Conservation (phyloP, 1,284 basidiomycete species). For the Entoloma clypeatum region DNA sequence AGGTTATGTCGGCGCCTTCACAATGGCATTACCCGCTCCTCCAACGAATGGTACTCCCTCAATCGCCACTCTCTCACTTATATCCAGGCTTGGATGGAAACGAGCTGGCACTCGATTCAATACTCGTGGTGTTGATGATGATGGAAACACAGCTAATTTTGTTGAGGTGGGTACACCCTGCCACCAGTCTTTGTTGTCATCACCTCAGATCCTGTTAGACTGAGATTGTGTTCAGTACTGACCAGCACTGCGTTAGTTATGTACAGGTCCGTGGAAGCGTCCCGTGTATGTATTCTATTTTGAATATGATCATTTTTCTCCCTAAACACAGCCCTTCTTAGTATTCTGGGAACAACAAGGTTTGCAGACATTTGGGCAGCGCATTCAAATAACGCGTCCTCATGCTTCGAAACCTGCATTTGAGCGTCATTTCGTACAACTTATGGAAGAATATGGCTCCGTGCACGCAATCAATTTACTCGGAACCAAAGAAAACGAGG, state of each 20-base stretch:
- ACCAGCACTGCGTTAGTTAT: slow-evolving; percentile 84
- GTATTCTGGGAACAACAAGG: slow-evolving; percentile 99
- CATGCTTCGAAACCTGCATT: slow-evolving; percentile 95
- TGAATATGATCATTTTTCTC: slow-evolving; percentile 15
- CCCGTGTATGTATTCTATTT: slow-evolving; percentile 60
- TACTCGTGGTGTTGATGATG: slow-evolving; percentile 96
- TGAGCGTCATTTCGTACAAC: slow-evolving; percentile 86
- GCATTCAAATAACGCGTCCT: slow-evolving; percentile 92
- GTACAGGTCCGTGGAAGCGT: slow-evolving; percentile 93
- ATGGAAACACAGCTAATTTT: slow-evolving; percentile 96
- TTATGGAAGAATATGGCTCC: slow-evolving; percentile 79
- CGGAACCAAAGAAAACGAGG: slow-evolving; percentile 89
- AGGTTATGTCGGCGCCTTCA: slow-evolving; percentile 80
- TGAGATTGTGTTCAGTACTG: slow-evolving; percentile 85
- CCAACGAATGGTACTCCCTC: slow-evolving; percentile 65
- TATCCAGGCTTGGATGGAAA: slow-evolving; percentile 90
- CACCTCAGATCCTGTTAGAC: slow-evolving; percentile 51
- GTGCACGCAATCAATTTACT: slow-evolving; percentile 87
- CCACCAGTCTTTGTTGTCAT: slow-evolving; percentile 8
- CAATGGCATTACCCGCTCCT: slow-evolving; percentile 67
- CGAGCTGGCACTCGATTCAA: slow-evolving; percentile 97
- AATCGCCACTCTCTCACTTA: slow-evolving; percentile 71
- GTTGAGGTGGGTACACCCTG: slow-evolving; percentile 67
- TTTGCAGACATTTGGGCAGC: slow-evolving; percentile 84
- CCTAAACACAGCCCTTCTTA: slow-evolving; percentile 29